A percentile compares a stretch with the other conserved stretches of the same genome.
Conservation (phyloP, 1,284 basidiomycete genomes). For the Lentinus polychrous region DNA sequence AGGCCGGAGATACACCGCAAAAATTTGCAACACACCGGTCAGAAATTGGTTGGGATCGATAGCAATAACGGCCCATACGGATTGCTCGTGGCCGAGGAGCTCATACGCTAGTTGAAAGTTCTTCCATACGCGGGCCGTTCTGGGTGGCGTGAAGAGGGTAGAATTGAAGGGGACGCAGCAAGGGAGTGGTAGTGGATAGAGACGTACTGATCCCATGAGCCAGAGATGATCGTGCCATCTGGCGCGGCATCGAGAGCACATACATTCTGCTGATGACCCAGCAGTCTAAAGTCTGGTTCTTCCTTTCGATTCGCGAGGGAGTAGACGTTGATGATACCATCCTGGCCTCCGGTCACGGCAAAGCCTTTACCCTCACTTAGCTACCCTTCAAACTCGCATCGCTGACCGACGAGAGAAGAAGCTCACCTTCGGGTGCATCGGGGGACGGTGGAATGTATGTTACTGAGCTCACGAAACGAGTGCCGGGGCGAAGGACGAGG, state of each 20-base stretch:
- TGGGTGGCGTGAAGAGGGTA: slow-evolving; percentile 24
- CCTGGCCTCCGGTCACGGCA: slow-evolving; percentile 79
- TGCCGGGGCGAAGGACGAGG: slow-evolving; percentile 57
- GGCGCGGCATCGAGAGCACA: slow-evolving; percentile 76
- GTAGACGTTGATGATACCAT: slow-evolving; percentile 80
- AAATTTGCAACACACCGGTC: slow-evolving; percentile 56
- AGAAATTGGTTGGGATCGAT: slow-evolving; percentile 76
- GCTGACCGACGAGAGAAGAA: background rate
- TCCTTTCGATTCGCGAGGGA: slow-evolving; percentile 47
- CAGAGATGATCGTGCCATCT: slow-evolving; percentile 79
- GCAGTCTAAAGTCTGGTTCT: slow-evolving; percentile 72
- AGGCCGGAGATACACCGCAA: slow-evolving; percentile 6
- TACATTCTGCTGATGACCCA: slow-evolving; percentile 89
- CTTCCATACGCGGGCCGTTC: slow-evolving; percentile 93
- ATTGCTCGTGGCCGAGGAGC: slow-evolving; percentile 82
- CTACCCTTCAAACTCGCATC: slow-evolving; percentile 5
- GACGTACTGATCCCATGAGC: slow-evolving; percentile 92
- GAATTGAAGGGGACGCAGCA: background rate
- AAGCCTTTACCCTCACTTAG: slow-evolving; percentile 51
- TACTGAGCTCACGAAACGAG: slow-evolving; percentile 79
- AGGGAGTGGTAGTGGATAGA: slow-evolving; percentile 2
- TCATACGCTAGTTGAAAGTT: slow-evolving; percentile 71
- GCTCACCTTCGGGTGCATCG: slow-evolving; percentile 63
- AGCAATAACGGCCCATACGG: slow-evolving; percentile 91
- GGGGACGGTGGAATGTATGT: slow-evolving; percentile 63